Conservation (phyloP, 2,329 filamentous ascomycete genomes). For the Ophidiomyces ophidiicola region DNA sequence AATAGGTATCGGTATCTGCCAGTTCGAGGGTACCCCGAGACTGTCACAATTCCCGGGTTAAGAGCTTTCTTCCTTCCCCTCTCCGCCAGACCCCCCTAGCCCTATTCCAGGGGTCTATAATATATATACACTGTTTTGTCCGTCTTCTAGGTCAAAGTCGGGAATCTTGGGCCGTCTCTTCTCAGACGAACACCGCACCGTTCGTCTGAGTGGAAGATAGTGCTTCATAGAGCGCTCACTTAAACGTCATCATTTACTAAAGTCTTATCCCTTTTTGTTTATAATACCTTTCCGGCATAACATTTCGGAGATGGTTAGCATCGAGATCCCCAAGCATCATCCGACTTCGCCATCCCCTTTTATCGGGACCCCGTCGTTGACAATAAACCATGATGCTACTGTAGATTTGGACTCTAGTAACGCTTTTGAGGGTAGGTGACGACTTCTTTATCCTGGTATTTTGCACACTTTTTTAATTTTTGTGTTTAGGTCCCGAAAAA, state of each 20-base stretch:
- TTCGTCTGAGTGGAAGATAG: slow-evolving; percentile 97
- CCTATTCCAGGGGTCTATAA: slow-evolving; percentile 43
- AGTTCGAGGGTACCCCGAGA: slow-evolving; percentile 47
- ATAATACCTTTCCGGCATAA: slow-evolving; percentile 3
- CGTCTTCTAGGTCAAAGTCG: slow-evolving; percentile 56
- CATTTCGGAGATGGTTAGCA: slow-evolving; percentile 64
- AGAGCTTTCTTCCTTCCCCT: slow-evolving; percentile 73
- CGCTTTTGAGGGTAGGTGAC: slow-evolving; percentile 70
- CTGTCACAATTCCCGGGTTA: slow-evolving; percentile 77
- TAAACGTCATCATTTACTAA: slow-evolving; percentile 14
- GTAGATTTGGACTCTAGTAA: slow-evolving; percentile 87
- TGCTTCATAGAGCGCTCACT: slow-evolving; percentile 51
- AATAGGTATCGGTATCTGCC: slow-evolving; percentile 70
- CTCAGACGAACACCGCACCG: slow-evolving; percentile 85
- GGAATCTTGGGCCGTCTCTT: slow-evolving; percentile 74
- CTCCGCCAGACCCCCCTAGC: slow-evolving; percentile 85
- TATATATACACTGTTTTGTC: slow-evolving; percentile 45
- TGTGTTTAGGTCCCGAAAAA: slow-evolving; percentile 68
- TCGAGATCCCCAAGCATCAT: slow-evolving; percentile 67
- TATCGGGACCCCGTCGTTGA: slow-evolving; percentile 74
- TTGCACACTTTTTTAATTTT: slow-evolving; percentile 17
- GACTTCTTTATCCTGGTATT: neutral
- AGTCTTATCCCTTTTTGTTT: slow-evolving; percentile 1
- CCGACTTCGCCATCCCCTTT: slow-evolving; percentile 67
- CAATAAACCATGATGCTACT: slow-evolving; percentile 91